Conservation (phyloP, 176 grass and related monocot genomes). For the Triticum dicoccoides region DNA sequence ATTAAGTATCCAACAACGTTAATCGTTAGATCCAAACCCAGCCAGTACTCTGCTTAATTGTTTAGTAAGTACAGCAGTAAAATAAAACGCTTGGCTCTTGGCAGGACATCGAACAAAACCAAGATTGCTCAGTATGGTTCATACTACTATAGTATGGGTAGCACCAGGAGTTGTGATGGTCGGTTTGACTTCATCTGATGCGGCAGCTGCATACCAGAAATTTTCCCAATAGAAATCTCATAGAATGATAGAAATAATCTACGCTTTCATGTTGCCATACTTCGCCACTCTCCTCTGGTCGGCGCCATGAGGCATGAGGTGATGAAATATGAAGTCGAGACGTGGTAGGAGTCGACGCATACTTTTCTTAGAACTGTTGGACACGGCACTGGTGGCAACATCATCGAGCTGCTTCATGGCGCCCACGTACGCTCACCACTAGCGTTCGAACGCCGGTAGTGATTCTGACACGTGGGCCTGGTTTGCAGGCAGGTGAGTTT, state of each 20-base stretch:
- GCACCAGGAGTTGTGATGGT: background rate
- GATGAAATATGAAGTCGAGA: no score
- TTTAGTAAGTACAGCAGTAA: background rate
- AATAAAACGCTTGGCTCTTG: background rate
- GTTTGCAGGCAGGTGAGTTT: no score
- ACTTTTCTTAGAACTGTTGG: no score
- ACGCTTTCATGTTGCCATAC: background rate
- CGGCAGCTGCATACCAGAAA: background rate
- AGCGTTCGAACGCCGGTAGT: no score
- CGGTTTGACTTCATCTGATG: background rate
- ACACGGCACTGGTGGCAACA: no score
- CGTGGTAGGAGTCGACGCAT: no score
- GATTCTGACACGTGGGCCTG: no score
- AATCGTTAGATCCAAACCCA: background rate
- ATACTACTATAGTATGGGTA: background rate
- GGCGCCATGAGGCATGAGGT: background rate
- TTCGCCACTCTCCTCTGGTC: background rate
- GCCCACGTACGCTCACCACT: no score
- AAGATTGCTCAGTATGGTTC: background rate
- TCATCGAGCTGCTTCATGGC: no score
- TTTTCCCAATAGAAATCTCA: background rate
- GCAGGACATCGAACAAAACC: background rate
- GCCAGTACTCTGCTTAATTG: background rate
- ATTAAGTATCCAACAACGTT: background rate
- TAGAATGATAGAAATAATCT: background rate